Evolutionary conservation across 306 rosid genomes (phyloP), one percentile per base, ranked within the genome.

Genomic region (Oemleria cerasiformis): DNA sequence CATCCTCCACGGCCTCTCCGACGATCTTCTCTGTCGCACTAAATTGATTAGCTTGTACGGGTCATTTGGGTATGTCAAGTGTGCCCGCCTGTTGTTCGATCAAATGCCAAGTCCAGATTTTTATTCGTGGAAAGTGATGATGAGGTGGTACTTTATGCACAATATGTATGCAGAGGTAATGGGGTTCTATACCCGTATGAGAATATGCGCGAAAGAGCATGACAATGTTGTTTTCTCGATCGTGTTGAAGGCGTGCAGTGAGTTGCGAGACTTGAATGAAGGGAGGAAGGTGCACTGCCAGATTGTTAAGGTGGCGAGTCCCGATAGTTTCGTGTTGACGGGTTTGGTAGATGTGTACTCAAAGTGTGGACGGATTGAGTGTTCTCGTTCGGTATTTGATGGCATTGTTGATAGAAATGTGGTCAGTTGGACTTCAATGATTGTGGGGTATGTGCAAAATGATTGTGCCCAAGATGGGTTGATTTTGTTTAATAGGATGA

Each of bases 361-460:
- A 0, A 88, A 86, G 25, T 86, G 91, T 61, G 84, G 87, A 4
- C 50, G 56, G 50, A 63, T 86, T 30, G 8, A 39, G 7, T 5
- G 73, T 65, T 83, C 94, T 0, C 67, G 83, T 0, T 57, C 25
- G 4, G 78, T 86, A 66, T 90, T 90, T 50, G 88, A 90, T 13
- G 88, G 81, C 66, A 80, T 88, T 30, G 40, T 73, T 19, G 84
- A 80, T 3, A 73, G 83, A 45, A 74, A 73, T 61, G 91, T 91
- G 67, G 89, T 91, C 34, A 85, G 91, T 8, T 91, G 95, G 90
- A 91, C 88, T 72, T 83, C 96, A 14, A 83, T 91, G 95, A 91
- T 88, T 48, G 84, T 75, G 5, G 97, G 92, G 20, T 88, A 88
- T 67, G 91, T 88, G 56, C 90, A 88, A 48, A 91, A 86, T 70